Base-by-base conservation (phyloP, 2,329 filamentous ascomycete species). In the Cladosporium sp. region DNA sequence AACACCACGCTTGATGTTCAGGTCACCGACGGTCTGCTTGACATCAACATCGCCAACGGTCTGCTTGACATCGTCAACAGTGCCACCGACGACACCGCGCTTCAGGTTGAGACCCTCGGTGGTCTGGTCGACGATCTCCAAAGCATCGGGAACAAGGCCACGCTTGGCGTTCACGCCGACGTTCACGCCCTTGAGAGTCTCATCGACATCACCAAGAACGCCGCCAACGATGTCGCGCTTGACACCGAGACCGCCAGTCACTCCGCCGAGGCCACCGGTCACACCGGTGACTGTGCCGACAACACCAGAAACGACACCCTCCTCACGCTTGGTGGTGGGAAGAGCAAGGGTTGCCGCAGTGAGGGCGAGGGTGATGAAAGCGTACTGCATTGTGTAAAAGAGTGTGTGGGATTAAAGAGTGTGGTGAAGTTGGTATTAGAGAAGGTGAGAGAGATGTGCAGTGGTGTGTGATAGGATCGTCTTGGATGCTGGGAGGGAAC, bases 281-380 rank as follows among this genome's bases (percentile, higher is more conserved):
- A 59, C 32, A 30, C 90, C 90, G 60, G 92, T 94, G 72, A 93
- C 82, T 71, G 90, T 89, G 83, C 97, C 97, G 87, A 97, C 97
- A 80, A 94, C 88, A 72, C 90, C 92, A 68, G 96, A 91, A 78
- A 92, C 96, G 73, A 93, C 78, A 32, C 47, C 60, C n/a, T n/a
- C 36, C 59, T 62, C 60, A 24, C 59, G 60, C 51, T 55, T 57
- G 61, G 61, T 63, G 60, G 60, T 64, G 34, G 61, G 61, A 6
- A 64, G 51, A 32, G 61, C 61, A 18, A 64, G 36, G 61, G 61
- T 64, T 52, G 61, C 49, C 49, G 61, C 61, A 38, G 61, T 63
- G 26, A 64, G 51, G 61, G 61, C 61, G 51, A 64, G 61, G 51
- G 61, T 64, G 61, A 64, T 41, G 36, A 64, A 55, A 57, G 61